Percentiles rank a stretch among this genome's conserved stretches.
Evolutionary conservation across 208 protist species (phyloP).

Genomic region (Angomonas ambiguus): DNA sequence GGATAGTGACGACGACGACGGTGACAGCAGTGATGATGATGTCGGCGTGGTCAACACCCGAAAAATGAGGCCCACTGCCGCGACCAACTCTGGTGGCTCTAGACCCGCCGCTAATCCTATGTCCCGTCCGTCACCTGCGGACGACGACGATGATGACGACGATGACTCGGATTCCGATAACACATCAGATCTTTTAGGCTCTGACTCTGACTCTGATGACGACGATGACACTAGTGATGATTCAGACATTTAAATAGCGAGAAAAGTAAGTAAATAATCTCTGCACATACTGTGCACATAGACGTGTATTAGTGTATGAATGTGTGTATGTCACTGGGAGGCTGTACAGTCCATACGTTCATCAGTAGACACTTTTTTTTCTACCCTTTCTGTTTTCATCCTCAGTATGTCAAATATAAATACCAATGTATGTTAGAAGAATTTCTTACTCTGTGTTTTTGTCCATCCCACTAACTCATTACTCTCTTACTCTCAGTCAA

Average conservation of each 20-base stretch:
- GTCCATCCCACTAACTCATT: background rate
- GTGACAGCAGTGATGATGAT: constrained; percentile 21
- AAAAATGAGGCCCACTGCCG: constrained; percentile 3
- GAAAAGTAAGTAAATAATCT: background rate
- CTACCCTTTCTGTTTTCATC: constrained; percentile 18
- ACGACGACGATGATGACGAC: constrained; percentile 15
- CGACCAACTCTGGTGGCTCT: constrained; percentile 15
- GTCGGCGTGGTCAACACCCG: constrained; percentile 12
- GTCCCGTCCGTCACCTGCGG: constrained; percentile 22
- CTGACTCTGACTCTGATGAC: constrained; percentile 22
- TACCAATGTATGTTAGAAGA: constrained; percentile 5
- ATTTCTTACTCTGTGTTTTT: constrained; percentile 1
- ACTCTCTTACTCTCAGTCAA: too few species aligned
- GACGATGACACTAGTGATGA: constrained; percentile 29
- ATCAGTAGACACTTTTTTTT: constrained; percentile 16
- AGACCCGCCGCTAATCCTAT: constrained; percentile 21
- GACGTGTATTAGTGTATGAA: too few species aligned
- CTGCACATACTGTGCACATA: background rate
- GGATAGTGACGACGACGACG: constrained; percentile 45
- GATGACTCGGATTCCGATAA: constrained; percentile 14
- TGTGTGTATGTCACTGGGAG: too few species aligned
- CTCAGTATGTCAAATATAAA: constrained; percentile 2
- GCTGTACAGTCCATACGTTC: background rate
- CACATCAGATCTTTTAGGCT: constrained; percentile 10
- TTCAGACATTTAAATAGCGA: constrained; percentile 27